Evolutionary conservation across 73 alveolate species (phyloP).

Genomic region (Effrenium voratum): DNA sequence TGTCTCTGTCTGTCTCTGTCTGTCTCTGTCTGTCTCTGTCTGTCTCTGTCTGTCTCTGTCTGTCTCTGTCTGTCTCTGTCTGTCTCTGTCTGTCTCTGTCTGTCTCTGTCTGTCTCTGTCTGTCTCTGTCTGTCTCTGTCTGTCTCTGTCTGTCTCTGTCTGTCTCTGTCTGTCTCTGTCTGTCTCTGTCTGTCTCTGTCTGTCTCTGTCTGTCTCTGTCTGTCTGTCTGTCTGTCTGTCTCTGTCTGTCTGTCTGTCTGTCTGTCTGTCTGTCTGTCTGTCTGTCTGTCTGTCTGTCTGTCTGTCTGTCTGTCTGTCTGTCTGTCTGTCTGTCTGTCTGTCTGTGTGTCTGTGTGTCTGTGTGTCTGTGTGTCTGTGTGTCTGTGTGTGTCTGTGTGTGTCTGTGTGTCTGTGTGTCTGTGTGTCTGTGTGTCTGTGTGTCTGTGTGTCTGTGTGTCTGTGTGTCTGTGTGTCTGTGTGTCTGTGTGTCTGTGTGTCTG

Average conservation of each 20-base stretch:
- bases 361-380: constrained; percentile 22
- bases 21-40: constrained; percentile 29
- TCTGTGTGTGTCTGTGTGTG: constrained; percentile 10
- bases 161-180: constrained; percentile 29
- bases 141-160: constrained; percentile 29
- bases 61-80: constrained; percentile 29
- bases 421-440: constrained; percentile 22
- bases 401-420: constrained; percentile 28
- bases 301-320: constrained; percentile 11
- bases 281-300: constrained; percentile 11
- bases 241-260: constrained; percentile 11
- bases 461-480: constrained; percentile 22
- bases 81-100: constrained; percentile 29
- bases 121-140: constrained; percentile 29
- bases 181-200: constrained; percentile 24
- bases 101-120: constrained; percentile 24
- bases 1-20: constrained; percentile 29
- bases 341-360: constrained; percentile 9
- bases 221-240: constrained; percentile 11
- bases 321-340: constrained; percentile 24
- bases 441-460: constrained; percentile 28
- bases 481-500: too few relatives aligned
- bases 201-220: background rate
- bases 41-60: constrained; percentile 29
- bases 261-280: constrained; percentile 11